Evolutionary conservation across 768 basidiomycete species (phyloP), one percentile per base, ranked within the genome.

Genomic region (Leccinum sublutescens): DNA sequence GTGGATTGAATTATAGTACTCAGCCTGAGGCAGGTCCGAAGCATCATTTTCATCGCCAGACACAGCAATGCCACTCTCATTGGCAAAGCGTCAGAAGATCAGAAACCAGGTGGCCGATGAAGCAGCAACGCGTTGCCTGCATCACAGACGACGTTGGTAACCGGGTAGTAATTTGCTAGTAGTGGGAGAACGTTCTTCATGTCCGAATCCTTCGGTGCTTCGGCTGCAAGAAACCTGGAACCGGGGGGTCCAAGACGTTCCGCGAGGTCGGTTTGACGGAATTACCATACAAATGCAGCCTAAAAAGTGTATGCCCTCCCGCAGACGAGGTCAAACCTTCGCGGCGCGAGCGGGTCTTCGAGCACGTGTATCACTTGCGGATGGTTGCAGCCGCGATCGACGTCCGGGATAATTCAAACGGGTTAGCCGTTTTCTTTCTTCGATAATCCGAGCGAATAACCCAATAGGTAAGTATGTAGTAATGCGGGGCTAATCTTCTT

Each of bases 401-500:
- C n/a, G 31, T 45, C 19, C 33, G 25, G 36, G 25, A 19, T 9
- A 15, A 15, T 49, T 58, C 45, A 25, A 59, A 59, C 19, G 11
- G 34, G 25, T 21, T 21, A 27, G n/a, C 27, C 25, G 27, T 58
- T 48, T 58, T 50, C 49, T 29, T 33, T 11, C 38, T 47, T 15
- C 45, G 25, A 25, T n/a, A 12, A 23, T 6, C 47, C 47, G 15
- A 48, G 0, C 27, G 27, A 29, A 29, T 29, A 12, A 23, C 10
- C 47, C 47, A 25, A 48, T 48, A 48, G 31, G 31, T 33, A 33
- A 33, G 25, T 9, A 40, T 40, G 25, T 40, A 12, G 48, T 40
- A 38, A 49, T 48, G 54, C 54, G 17, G 40, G 17, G 40, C 59
- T 58, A 53, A 40, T 17, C 8, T 25, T 33, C 27, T 66, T 66